Base-by-base conservation (phyloP, 2,329 filamentous ascomycete species). In the Phialophora verrucosa region DNA sequence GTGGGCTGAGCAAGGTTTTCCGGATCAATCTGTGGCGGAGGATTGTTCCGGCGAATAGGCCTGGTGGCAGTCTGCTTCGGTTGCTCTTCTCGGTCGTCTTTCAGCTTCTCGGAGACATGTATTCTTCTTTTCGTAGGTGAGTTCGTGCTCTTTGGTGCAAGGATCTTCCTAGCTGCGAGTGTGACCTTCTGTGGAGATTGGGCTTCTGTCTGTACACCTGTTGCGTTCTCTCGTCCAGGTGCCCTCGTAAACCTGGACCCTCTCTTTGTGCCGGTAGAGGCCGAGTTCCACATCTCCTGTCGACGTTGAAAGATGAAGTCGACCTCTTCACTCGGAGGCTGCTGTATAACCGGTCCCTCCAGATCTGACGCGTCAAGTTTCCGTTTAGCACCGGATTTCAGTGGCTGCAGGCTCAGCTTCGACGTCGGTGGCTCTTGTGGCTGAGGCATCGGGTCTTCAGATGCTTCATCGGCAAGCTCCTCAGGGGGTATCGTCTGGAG, bases 401-500 rank as follows among this genome's bases (percentile, higher is more conserved):
- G 42, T 8, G 69, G 50, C 59, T 59, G 56, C 23, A 58, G 59
- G 29, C 38, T 51, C 8, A 60, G 42, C 42, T 55, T 62, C 31
- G 32, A 20, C 14, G 54, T 12, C 17, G 27, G 56, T 42, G 27
- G 20, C 42, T 59, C 42, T 50, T 44, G 57, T 23, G 49, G 49
- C 3, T 25, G 49, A 23, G 25, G 20, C 8, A 12, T 27, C 27
- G n/a, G 44, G 17, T 32, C 53, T 55, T 31, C 14, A 2, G 29
- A 20, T 35, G 29, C 25, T 20, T 55, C 25, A 25, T 51, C 27
- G 29, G 53, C 53, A 32, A 5, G 25, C 53, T 29, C 73, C 25
- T 78, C 77, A 2, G 76, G 73, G 1, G 78, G 47, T 63, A 84
- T 79, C 4, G 74, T 76, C 77, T 82, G 68, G 25, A 74, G n/a